These are phyloP conservation scores for Diplodia seriata DNA, from an alignment of 2,329 filamentous ascomycete genomes.

Conservation along the genomic window DNA sequence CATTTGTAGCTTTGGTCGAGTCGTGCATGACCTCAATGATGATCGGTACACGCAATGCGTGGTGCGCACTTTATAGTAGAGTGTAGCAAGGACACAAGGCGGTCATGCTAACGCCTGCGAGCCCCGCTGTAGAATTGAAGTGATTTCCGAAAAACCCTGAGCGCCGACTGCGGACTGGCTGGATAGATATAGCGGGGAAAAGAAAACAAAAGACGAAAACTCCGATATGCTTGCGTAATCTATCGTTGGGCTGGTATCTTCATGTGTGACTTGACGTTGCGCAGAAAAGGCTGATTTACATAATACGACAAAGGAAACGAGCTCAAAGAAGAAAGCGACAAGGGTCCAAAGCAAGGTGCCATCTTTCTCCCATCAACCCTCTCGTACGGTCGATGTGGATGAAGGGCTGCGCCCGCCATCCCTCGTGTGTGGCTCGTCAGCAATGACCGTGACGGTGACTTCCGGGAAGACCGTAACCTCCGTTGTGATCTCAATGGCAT, in stretches of 20 bases:
- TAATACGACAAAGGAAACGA: slow-evolving; percentile 1
- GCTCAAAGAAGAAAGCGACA: background rate
- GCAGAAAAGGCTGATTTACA: slow-evolving; percentile 9
- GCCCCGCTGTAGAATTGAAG: background rate
- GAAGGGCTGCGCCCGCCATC: background rate
- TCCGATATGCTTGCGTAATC: slow-evolving; percentile 5
- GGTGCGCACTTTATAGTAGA: background rate
- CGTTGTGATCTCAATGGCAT: slow-evolving; percentile 25
- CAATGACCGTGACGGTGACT: background rate
- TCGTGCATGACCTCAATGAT: slow-evolving; percentile 12
- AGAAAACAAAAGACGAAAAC: slow-evolving; percentile 6
- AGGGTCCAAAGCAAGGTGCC: background rate
- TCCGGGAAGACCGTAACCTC: slow-evolving; percentile 23
- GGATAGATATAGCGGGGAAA: background rate
- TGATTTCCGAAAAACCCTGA: background rate
- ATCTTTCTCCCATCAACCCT: background rate
- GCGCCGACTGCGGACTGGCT: background rate
- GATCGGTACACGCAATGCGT: slow-evolving; percentile 9
- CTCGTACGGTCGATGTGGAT: background rate
- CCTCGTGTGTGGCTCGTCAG: slow-evolving; percentile 18
- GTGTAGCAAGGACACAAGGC: slow-evolving; percentile 1
- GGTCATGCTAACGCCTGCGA: background rate
- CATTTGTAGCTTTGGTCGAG: slow-evolving; percentile 6
- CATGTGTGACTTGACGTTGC: slow-evolving; percentile 3
- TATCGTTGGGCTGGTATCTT: slow-evolving; percentile 21